Conservation (phyloP, 2,329 filamentous ascomycete genomes). For the Geoglossum cookeanum region DNA sequence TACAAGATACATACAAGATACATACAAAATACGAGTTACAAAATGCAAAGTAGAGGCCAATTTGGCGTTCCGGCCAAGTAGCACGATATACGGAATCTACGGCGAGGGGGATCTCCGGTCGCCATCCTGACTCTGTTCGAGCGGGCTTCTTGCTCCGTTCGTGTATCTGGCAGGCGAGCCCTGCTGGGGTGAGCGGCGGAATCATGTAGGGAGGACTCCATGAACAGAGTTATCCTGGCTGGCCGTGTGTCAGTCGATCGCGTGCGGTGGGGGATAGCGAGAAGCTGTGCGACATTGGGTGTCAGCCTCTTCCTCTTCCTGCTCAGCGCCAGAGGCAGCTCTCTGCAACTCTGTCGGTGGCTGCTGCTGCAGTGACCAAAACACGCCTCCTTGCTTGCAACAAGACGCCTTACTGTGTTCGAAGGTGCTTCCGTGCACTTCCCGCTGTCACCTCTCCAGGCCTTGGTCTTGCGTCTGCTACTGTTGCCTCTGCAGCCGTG, state of each 20-base stretch:
- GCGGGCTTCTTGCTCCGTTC: neutral
- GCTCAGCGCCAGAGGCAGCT: neutral
- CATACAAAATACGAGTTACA: too few relatives aligned
- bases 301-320: neutral
- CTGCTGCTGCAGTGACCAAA: conserved; percentile 1
- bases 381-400: neutral
- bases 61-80: too few relatives aligned
- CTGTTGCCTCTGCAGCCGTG: neutral
- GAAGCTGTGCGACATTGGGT: neutral
- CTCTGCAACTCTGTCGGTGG: neutral
- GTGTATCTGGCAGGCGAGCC: too few relatives aligned
- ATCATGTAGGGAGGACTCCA: too few relatives aligned
- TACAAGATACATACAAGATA: too few relatives aligned
- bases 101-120: too few relatives aligned
- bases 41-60: too few relatives aligned
- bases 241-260: neutral
- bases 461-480: neutral
- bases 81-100: too few relatives aligned
- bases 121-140: neutral
- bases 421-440: neutral
- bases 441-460: neutral
- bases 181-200: too few relatives aligned
- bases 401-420: neutral
- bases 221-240: neutral
- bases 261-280: neutral